Evolutionary conservation across 441 rosid species (phyloP).

Genomic region (Corymbia citriodora): DNA sequence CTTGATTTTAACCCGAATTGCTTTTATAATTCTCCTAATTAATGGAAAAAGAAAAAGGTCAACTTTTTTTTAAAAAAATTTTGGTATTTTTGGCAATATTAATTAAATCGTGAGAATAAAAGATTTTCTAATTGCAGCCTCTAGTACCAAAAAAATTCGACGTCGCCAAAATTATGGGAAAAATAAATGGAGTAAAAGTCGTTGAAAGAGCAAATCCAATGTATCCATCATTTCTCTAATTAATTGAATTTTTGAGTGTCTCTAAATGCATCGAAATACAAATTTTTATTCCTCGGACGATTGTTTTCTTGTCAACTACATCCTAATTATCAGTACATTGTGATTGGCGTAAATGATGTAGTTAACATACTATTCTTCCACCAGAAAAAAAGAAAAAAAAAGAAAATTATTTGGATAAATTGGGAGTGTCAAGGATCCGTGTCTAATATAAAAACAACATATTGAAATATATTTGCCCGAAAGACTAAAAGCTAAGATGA

Average conservation of each 20-base stretch:
- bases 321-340: fast-evolving
- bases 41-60: not conserved
- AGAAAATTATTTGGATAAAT: not conserved
- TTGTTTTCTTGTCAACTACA: fast-evolving
- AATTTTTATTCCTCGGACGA: not conserved
- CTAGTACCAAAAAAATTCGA: not conserved
- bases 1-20: not conserved
- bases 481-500: not conserved
- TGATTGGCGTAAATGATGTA: not conserved
- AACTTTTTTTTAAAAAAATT: not conserved
- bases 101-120: not conserved
- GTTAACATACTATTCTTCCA: not conserved
- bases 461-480: not conserved
- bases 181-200: not conserved
- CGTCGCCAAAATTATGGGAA: not conserved
- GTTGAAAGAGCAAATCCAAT: not conserved
- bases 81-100: not conserved
- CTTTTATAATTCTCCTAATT: not conserved
- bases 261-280: not conserved
- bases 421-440: not conserved
- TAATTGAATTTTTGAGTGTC: not conserved
- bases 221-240: not conserved
- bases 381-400: not conserved
- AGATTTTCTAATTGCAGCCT: not conserved
- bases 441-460: not conserved